Percentiles rank a stretch among this genome's conserved stretches.
Evolutionary conservation across 257 asterid genomes (phyloP).

Genomic region (Lavandula angustifolia): DNA sequence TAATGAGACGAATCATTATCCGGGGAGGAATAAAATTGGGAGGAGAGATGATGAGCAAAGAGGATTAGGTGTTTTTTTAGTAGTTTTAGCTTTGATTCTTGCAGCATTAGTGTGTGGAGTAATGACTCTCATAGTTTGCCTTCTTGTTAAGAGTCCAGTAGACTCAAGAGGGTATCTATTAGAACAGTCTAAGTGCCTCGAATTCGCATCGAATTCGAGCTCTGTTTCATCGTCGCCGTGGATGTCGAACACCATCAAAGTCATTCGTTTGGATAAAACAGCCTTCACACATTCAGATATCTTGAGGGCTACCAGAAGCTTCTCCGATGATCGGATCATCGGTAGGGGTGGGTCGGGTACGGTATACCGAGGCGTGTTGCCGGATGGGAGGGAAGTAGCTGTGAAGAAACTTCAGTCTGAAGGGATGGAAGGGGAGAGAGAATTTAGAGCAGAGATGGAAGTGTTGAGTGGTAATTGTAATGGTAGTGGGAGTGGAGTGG

Average conservation of each 20-base stretch:
- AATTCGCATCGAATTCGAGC: slow-evolving; percentile 52
- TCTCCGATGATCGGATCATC: slow-evolving; percentile 70
- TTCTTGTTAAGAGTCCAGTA: slow-evolving; percentile 51
- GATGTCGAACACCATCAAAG: slow-evolving; percentile 61
- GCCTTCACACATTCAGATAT: slow-evolving; percentile 86
- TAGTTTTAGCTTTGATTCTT: slow-evolving; percentile 48
- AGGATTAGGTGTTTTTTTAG: slow-evolving; percentile 45
- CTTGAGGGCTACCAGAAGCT: slow-evolving; percentile 70
- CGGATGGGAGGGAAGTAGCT: slow-evolving; percentile 83
- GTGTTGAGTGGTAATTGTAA: slow-evolving; percentile 37
- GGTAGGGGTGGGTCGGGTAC: slow-evolving; percentile 92
- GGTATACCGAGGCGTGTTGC: slow-evolving; percentile 77
- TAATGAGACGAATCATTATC: slow-evolving; percentile 33
- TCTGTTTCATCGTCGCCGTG: slow-evolving; percentile 60
- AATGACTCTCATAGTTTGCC: slow-evolving; percentile 56
- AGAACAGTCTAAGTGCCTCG: slow-evolving; percentile 54
- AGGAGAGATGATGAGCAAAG: slow-evolving; percentile 18
- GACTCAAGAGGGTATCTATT: slow-evolving; percentile 46
- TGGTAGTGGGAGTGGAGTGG: slow-evolving; percentile 54
- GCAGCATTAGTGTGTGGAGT: slow-evolving; percentile 64
- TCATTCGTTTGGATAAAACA: slow-evolving; percentile 75
- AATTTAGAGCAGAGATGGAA: slow-evolving; percentile 92
- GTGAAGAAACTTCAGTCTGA: slow-evolving; percentile 78
- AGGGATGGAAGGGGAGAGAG: slow-evolving; percentile 86
- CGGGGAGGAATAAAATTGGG: slow-evolving; percentile 11